Conservation (phyloP, 2,329 filamentous ascomycete species). For the Cryphonectria japonica region DNA sequence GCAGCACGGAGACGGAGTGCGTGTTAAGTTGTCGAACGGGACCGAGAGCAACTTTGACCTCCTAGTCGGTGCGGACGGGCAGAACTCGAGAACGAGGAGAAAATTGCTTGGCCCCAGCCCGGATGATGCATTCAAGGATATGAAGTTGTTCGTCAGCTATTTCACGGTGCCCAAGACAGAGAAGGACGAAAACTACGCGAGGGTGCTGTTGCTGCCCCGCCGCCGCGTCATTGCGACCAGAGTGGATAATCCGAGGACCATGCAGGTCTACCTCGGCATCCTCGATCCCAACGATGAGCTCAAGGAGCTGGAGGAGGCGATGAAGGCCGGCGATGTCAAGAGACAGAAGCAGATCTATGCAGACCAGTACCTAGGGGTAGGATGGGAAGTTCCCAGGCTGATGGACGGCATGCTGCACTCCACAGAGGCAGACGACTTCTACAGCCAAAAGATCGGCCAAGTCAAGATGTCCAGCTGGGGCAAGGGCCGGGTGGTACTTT, state of each 20-base stretch:
- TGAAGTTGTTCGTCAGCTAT: constrained; percentile 36
- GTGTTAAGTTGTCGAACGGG: constrained; percentile 47
- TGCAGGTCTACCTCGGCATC: constrained; percentile 31
- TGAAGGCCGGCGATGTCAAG: constrained; percentile 15
- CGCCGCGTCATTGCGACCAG: constrained; percentile 44
- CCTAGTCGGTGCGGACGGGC: constrained; percentile 58
- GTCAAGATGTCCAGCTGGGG: constrained; percentile 51
- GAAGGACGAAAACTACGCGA: constrained; percentile 10
- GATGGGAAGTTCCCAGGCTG: constrained; percentile 50
- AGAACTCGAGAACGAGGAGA: constrained; percentile 50
- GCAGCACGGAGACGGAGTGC: constrained; percentile 35
- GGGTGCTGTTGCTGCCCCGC: constrained; percentile 33
- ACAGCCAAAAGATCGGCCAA: constrained; percentile 48
- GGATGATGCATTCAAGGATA: constrained; percentile 33
- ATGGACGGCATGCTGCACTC: constrained; percentile 43
- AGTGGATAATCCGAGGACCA: constrained; percentile 40
- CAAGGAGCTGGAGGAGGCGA: constrained; percentile 16
- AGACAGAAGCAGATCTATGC: constrained; percentile 23
- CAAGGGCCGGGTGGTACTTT: constrained; percentile 50
- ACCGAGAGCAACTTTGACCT: constrained; percentile 50
- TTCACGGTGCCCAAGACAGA: constrained; percentile 24
- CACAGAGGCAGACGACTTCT: constrained; percentile 48
- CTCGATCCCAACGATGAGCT: constrained; percentile 1
- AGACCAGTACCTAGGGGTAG: constrained; percentile 34
- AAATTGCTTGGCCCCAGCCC: constrained; percentile 41